phyloP scores from a whole-genome alignment of 805 yeast genomes.

The Yarrowia sp. region DNA sequence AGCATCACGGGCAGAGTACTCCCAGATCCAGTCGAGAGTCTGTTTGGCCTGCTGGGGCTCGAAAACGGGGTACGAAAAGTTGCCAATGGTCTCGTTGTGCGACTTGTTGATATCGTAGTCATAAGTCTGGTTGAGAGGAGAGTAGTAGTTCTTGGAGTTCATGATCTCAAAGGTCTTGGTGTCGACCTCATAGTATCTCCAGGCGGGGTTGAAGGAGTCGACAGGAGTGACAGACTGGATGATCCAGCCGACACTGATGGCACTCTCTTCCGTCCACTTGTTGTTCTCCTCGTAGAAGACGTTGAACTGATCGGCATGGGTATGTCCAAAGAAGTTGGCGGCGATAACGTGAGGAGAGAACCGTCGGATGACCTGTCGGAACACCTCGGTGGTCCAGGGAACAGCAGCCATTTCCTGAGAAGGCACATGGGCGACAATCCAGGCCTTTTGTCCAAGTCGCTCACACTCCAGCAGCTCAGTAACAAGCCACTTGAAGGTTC shows the following conservation, averaged over 20 bases:
- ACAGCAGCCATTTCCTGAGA: conserved; percentile 49
- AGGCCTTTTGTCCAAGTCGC: conserved; percentile 56
- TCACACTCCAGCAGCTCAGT: conserved; percentile 62
- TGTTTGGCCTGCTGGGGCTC: conserved; percentile 26
- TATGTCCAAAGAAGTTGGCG: conserved; percentile 67
- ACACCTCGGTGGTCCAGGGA: conserved; percentile 58
- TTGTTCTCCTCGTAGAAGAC: conserved; percentile 53
- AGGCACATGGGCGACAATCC: conserved; percentile 72
- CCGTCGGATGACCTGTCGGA: conserved; percentile 58
- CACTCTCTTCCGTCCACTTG: conserved; percentile 36
- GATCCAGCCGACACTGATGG: conserved; percentile 60
- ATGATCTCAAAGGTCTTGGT: conserved; percentile 56
- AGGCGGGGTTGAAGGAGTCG: conserved; percentile 60
- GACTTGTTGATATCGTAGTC: conserved; percentile 7
- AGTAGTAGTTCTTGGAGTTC: conserved; percentile 58
- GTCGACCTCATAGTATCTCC: conserved; percentile 72
- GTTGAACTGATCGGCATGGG: conserved; percentile 66
- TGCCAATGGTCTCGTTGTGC: neutral
- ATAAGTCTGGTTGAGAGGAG: conserved; percentile 55
- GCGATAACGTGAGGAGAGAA: conserved; percentile 71
- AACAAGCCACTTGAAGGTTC: conserved; percentile 58
- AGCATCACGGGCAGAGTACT: conserved; percentile 44
- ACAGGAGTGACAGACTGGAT: conserved; percentile 66
- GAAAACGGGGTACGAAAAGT: conserved; percentile 26
- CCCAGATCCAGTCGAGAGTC: conserved; percentile 59